phyloP scores from a whole-genome alignment of 2,329 filamentous ascomycete species.

The Laburnicola sp. region DNA sequence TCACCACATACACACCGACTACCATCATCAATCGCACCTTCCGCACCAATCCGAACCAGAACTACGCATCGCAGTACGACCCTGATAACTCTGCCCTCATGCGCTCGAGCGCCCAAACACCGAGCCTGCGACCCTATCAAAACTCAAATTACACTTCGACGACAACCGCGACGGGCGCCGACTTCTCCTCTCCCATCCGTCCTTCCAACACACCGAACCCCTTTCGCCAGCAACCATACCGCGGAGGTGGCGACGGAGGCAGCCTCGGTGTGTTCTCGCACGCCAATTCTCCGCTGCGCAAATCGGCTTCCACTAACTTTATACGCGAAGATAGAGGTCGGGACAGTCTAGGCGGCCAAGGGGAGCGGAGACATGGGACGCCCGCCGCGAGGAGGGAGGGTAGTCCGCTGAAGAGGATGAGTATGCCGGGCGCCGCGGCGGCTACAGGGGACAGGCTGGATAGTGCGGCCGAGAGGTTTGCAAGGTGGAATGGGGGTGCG shows the following conservation, averaged over 20 bases:
- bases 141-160: constrained; percentile 41
- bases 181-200: constrained; percentile 54
- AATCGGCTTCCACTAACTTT: constrained; percentile 66
- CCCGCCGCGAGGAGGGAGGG: constrained; percentile 45
- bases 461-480: constrained; percentile 23
- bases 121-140: constrained; percentile 26
- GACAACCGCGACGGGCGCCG: constrained; percentile 43
- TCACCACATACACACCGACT: constrained; percentile 65
- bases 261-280: constrained; percentile 80
- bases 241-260: constrained; percentile 64
- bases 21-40: constrained; percentile 74
- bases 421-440: constrained; percentile 35
- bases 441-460: constrained; percentile 16
- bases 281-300: constrained; percentile 80
- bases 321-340: constrained; percentile 34
- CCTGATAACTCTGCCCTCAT: constrained; percentile 57
- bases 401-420: constrained; percentile 51
- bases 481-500: constrained; percentile 28
- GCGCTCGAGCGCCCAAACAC: constrained; percentile 28
- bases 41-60: constrained; percentile 79
- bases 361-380: constrained; percentile 29
- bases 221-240: constrained; percentile 54
- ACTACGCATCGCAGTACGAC: constrained; percentile 73
- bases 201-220: constrained; percentile 49
- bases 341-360: constrained; percentile 26